Conservation (phyloP, 257 asterid species). For the Paulownia fortunei region DNA sequence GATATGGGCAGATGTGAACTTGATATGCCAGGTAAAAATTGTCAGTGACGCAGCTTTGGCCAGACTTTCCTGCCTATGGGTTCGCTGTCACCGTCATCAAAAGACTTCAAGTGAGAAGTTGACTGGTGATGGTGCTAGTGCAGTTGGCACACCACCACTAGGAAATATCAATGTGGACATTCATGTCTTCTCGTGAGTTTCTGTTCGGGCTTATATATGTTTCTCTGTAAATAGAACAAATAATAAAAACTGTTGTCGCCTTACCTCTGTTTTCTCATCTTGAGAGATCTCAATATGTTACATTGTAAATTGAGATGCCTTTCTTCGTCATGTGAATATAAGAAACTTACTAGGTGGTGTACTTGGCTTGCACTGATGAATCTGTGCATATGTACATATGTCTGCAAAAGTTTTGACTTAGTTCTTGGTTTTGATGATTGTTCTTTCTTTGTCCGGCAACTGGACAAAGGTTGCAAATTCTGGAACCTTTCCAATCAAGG, state of each 20-base stretch:
- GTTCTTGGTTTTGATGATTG: too few relatives aligned
- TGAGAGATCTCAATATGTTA: not conserved
- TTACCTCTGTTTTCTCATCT: conserved; percentile 14
- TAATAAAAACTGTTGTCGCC: not conserved
- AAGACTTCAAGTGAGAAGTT: conserved; percentile 35
- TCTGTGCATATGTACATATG: not conserved
- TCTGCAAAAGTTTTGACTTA: too few relatives aligned
- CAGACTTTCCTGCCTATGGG: conserved; percentile 59
- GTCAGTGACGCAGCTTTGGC: conserved; percentile 60
- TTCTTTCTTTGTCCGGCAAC: too few relatives aligned
- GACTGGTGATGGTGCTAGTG: conserved; percentile 28
- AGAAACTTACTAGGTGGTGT: not conserved
- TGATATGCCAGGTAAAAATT: conserved; percentile 56
- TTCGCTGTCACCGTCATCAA: conserved; percentile 39
- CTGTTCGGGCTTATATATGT: conserved; percentile 29
- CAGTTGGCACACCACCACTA: conserved; percentile 28
- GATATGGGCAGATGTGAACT: conserved; percentile 52
- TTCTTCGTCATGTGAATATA: not conserved
- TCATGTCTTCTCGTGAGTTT: conserved; percentile 43
- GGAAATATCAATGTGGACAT: conserved; percentile 50
- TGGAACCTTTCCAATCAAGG: too few relatives aligned
- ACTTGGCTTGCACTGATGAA: not conserved
- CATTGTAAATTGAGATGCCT: conserved; percentile 12
- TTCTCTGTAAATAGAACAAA: conserved; percentile 21
- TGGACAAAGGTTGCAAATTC: too few relatives aligned